Base-by-base conservation (phyloP, 495 filamentous ascomycete species). In the Clohesyomyces aquaticus region DNA sequence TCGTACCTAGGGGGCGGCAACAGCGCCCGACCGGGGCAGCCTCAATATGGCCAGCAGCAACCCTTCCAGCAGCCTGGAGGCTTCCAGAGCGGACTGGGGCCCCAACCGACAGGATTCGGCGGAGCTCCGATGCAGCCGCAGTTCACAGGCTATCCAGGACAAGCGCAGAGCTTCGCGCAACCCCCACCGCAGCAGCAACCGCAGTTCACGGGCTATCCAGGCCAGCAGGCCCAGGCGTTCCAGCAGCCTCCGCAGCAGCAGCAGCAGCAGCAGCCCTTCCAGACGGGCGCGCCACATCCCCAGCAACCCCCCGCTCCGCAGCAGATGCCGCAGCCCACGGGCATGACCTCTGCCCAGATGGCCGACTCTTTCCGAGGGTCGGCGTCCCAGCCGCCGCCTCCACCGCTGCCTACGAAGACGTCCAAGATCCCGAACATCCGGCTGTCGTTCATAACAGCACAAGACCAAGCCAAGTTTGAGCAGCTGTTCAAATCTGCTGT, bases 391-490 rank as follows among this genome's bases (percentile, higher is more conserved):
- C 23, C 76, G 50, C 65, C 77, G 8, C 67, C 79, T 48, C 75
- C 87, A 42, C 81, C 85, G 32, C 77, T 82, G 1, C 79, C 88
- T 1, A 80, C 81, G 28, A 61, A 69, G 74, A 78, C 22, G 74
- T 80, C 78, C 26, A 93, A 87, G 77, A 96, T 99, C 51, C 95
- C 95, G n/a, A 98, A 89, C 71, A 94, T 97, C 57, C 81, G 95
- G 48, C 79, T 99, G 46, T 96, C 91, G 4, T 99, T 98, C 69
- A 93, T 99, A 58, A 97, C 95, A 0, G 91, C 90, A 22, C 86
- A 89, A 66, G 95, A 99, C 71, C 95, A 99, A 74, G 88, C 93
- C 59, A 96, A 94, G 76, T 99, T 99, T 70, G 95, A 99, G 80
- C 92, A 96, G 63, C 79, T 99, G 9, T 99, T 99, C 79, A 97